Base-by-base conservation (phyloP, 768 basidiomycete species). In the Trametes sanguinea region DNA sequence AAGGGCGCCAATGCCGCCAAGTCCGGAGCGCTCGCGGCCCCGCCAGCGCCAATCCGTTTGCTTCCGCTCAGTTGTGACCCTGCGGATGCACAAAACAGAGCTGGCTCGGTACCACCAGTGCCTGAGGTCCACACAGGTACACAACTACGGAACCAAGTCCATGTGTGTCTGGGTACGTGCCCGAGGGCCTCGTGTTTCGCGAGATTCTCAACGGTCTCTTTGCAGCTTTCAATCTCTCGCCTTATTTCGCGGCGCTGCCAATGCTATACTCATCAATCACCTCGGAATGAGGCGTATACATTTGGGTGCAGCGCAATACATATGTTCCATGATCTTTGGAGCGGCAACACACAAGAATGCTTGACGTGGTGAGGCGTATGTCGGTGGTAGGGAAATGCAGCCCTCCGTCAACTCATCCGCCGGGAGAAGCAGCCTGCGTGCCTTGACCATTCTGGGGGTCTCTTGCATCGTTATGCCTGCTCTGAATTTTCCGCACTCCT, bases 401-500 rank as follows among this genome's bases (percentile, higher is more conserved):
- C 29, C 40, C 39, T 3, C 16, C 48, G 40, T 37, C 35, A 43
- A 43, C 42, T 43, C 42, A 43, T 5, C 42, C 13, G 30, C 6
- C 14, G 27, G 48, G 29, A 50, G 11, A 32, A 9, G 22, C 35
- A 14, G n/a, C n/a, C 53, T 54, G 27, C 53, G 53, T 54, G 42
- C 53, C 53, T 54, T 29, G 16, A 45, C 8, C 50, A 52, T 59
- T 51, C 42, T 32, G 29, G 48, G 33, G 42, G 16, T 40, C 30
- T 35, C 35, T 3, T 32, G 29, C 16, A 50, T 35, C 10, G 3
- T 44, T 45, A 8, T 4, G 42, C 30, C 50, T 14, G n/a, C 50
- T 59, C 51, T 52, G 35, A 56, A 47, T 57, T 51, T 35, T 33
- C 39, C 44, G 51, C 46, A 33, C 46, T 35, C 43, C 30, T 59